Evolutionary conservation across 805 yeast genomes (phyloP), one percentile per base, ranked within the genome.

Genomic region (Wickerhamiella musiphila): DNA sequence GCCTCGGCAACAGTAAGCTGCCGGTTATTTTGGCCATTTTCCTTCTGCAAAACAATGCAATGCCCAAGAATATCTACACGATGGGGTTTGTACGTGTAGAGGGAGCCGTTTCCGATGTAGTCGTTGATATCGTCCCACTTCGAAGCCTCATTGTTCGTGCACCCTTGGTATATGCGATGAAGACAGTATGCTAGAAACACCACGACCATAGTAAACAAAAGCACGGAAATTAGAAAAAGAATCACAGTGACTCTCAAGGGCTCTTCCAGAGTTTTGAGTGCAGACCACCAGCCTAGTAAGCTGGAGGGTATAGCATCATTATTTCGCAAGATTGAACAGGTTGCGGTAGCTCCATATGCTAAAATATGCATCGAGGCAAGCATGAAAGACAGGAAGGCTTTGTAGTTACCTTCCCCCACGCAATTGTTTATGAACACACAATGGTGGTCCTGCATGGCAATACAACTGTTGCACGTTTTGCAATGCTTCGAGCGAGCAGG

Each of bases 61-160:
- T 40, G 38, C n/a, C n/a, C n/a, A n/a, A n/a, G n/a, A n/a, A n/a
- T n/a, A 27, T 47, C 41, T 12, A 31, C 34, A 7, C 36, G 34
- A 5, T 35, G 36, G 3, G 44, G 40, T 7, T 38, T 38, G 35
- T 46, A 57, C 19, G 41, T 36, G 28, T 44, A 56, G 6, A 71
- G 47, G 18, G 43, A 47, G 1, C 63, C 62, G 9, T 59, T 57
- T 7, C 57, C 44, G 31, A 68, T 51, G 35, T 70, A 56, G 30
- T 66, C 63, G 34, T 71, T 71, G 10, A 78, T 60, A 3, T 62
- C 69, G 13, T 57, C 66, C 92, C 92, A 78, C 46, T 78, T 78
- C 31, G 61, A 70, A 12, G 66, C 56, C 51, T 78, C 93, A 45
- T 74, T 76, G 4, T 84, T 74, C 9, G 90, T 77, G 49, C 72